Conservation (phyloP, 2,329 filamentous ascomycete species). For the Alternaria rosae region DNA sequence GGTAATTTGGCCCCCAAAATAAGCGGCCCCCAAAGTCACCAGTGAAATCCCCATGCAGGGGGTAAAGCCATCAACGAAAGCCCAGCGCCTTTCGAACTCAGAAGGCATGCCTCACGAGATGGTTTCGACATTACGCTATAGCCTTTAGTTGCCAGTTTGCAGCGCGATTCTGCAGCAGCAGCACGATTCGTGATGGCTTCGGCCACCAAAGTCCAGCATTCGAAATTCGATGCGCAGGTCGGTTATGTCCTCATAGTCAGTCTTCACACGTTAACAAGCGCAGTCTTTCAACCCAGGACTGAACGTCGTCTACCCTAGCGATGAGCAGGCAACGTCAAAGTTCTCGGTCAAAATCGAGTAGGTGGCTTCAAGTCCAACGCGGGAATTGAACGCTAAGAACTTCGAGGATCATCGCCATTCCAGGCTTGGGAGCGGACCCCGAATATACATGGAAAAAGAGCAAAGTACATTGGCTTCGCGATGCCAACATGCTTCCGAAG, state of each 20-base stretch:
- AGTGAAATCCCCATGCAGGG: constrained; percentile 3
- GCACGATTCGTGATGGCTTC: constrained; percentile 17
- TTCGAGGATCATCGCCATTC: constrained; percentile 39
- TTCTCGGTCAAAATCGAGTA: constrained; percentile 23
- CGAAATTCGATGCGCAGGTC: constrained; percentile 27
- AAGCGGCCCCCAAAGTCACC: constrained; percentile 4
- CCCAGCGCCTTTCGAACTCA: background rate
- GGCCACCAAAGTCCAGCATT: constrained; percentile 20
- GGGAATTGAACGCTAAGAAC: background rate
- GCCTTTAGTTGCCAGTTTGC: background rate
- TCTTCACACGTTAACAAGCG: background rate
- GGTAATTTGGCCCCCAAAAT: constrained; percentile 15
- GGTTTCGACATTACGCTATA: background rate
- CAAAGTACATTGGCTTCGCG: constrained; percentile 39
- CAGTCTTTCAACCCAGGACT: constrained; percentile 25
- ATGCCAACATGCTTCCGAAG: constrained; percentile 37
- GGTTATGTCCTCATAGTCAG: background rate
- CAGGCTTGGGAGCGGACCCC: constrained; percentile 39
- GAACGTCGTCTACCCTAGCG: constrained; percentile 23
- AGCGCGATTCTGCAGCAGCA: background rate
- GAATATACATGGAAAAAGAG: constrained; percentile 38
- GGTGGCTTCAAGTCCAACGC: background rate
- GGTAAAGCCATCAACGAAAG: background rate
- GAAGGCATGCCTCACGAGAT: background rate
- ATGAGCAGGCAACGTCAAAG: constrained; percentile 19